Evolutionary conservation across 495 filamentous ascomycete genomes (phyloP), one percentile per base, ranked within the genome.

Genomic region (Daldinia vernicosa): DNA sequence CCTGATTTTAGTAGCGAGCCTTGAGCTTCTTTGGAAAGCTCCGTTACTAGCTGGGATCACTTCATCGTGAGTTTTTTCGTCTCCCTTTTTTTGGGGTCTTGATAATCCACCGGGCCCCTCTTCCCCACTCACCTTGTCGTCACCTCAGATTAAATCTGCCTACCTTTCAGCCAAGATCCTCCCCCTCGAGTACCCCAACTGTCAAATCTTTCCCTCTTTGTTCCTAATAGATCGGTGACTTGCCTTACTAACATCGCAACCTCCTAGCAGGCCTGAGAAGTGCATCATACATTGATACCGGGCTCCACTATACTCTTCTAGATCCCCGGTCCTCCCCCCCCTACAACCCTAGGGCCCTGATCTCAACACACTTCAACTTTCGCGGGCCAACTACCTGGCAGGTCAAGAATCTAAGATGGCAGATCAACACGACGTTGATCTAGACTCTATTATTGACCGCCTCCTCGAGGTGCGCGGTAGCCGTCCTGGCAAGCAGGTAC

Each of bases 391-490:
- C 74, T 76, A 72, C 72, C 75, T 78, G 80, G 78, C 78, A 78
- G 80, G 80, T 77, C 76, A 82, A 76, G 77, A 82, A 71, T 67
- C 66, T 74, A 77, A 77, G 77, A 99, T 99, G 95, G 94, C 96
- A 84, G 96, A 98, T 84, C 89, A 94, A 82, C 90, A 91, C 79
- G 95, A 99, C 80, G 94, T 98, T 81, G 96, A 99, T 84, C 87
- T 99, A 84, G 96, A 99, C 80, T 98, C 95, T 74, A 97, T 99
- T 87, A 99, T 99, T 82, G 95, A 99, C 81, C 88, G 95, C 83
- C 88, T 99, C 80, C 84, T 99, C 74, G 95, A 99, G 84, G 95
- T 99, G 82, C 90, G 95, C 84, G 95, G 95, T 75, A 98, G 95
- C 86, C 88, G 95, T 78, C 95, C 95, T 59, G 95, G 95, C 70